Conservation (phyloP, 2,329 filamentous ascomycete genomes). For the Amauroascus verrucosus region DNA sequence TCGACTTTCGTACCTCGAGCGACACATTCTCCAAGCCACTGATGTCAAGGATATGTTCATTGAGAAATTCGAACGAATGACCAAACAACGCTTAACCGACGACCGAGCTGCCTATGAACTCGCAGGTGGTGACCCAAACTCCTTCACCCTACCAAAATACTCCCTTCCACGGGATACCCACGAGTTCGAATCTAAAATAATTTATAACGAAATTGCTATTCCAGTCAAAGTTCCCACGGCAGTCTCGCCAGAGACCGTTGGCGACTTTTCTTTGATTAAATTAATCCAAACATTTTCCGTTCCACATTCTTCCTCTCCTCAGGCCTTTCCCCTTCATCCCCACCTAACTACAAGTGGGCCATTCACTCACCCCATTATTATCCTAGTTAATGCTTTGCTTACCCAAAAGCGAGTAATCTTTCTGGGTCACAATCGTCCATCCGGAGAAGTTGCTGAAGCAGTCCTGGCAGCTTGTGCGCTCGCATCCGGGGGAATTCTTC, state of each 20-base stretch:
- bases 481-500: constrained; percentile 79
- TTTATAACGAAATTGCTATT: constrained; percentile 93
- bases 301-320: constrained; percentile 68
- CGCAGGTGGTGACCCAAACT: constrained; percentile 38
- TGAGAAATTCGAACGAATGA: constrained; percentile 94
- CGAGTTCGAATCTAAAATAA: constrained; percentile 89
- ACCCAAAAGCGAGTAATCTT: constrained; percentile 97
- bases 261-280: constrained; percentile 95
- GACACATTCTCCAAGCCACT: constrained; percentile 74
- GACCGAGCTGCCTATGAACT: constrained; percentile 37
- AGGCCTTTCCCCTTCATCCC: constrained; percentile 75
- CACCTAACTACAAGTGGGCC: constrained; percentile 88
- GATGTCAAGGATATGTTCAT: constrained; percentile 94
- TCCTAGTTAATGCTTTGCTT: constrained; percentile 84
- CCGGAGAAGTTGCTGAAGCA: constrained; percentile 93
- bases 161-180: constrained; percentile 85
- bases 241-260: constrained; percentile 87
- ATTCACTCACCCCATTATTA: constrained; percentile 85
- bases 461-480: constrained; percentile 93
- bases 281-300: constrained; percentile 89
- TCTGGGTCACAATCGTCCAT: constrained; percentile 86
- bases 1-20: constrained; percentile 69
- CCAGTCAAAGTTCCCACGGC: constrained; percentile 94
- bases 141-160: constrained; percentile 57
- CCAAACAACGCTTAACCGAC: constrained; percentile 66